phyloP scores from a whole-genome alignment of 202 grass and related monocot species.

The Setaria italica region DNA sequence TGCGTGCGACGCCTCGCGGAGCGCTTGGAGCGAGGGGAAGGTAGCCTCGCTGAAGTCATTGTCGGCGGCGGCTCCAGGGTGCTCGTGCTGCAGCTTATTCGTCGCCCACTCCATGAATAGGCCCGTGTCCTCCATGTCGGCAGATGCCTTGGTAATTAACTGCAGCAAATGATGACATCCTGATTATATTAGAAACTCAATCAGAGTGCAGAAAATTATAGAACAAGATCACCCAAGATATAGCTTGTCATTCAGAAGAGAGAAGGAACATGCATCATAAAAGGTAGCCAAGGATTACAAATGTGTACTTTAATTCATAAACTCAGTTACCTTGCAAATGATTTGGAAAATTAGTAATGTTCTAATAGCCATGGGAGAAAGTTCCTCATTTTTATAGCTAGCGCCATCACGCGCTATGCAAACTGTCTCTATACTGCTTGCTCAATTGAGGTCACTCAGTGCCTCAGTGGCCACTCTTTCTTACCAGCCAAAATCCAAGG shows the following conservation, averaged over 20 bases:
- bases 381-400: background rate
- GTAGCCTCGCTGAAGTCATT: background rate
- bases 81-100: slow-evolving; percentile 27
- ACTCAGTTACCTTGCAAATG: slow-evolving; percentile 21
- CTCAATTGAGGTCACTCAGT: background rate
- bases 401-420: background rate
- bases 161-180: background rate
- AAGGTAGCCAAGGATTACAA: background rate
- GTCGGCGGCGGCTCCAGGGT: background rate
- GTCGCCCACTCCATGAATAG: slow-evolving; percentile 46
- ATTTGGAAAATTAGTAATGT: background rate
- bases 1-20: slow-evolving; percentile 34
- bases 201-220: background rate
- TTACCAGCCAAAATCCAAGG: background rate
- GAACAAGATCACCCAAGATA: background rate
- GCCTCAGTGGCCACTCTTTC: background rate
- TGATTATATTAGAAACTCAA: background rate
- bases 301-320: background rate
- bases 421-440: background rate
- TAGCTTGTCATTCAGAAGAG: background rate
- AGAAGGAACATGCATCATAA: background rate
- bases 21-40: slow-evolving; percentile 49
- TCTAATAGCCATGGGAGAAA: background rate
- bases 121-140: slow-evolving; percentile 40
- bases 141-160: background rate